Percentiles rank a stretch among this genome's conserved stretches.
These are phyloP conservation scores for Wickerhamiella allomyrinae DNA, from an alignment of 805 yeast species.

Conservation along the genomic window DNA sequence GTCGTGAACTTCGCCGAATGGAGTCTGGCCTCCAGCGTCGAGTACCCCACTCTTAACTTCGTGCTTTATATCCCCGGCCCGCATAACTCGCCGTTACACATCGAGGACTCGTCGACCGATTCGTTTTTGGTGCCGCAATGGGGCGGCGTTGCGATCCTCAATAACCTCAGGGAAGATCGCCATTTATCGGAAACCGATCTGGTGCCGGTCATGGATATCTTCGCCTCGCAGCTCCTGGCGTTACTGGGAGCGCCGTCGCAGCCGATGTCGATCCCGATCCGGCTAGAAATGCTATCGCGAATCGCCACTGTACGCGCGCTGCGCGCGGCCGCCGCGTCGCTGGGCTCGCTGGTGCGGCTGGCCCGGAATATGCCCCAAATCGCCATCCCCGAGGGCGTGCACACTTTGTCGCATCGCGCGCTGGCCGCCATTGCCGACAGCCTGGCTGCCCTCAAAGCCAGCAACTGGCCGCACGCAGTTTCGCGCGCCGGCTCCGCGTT, in stretches of 20 bases:
- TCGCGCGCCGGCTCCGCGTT: conserved; percentile 38
- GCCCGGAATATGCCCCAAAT: conserved; percentile 59
- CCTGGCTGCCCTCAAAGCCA: conserved; percentile 21
- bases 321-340: conserved; percentile 47
- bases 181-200: conserved; percentile 30
- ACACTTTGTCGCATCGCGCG: conserved; percentile 40
- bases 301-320: conserved; percentile 44
- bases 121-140: conserved; percentile 76
- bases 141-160: conserved; percentile 59
- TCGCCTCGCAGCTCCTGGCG: conserved; percentile 60
- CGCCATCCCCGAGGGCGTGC: conserved; percentile 66
- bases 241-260: conserved; percentile 52
- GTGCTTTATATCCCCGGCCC: conserved; percentile 48
- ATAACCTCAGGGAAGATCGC: conserved; percentile 24
- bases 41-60: conserved; percentile 59
- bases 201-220: conserved; percentile 45
- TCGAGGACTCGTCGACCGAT: conserved; percentile 34
- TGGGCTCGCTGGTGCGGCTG: conserved; percentile 57
- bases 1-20: conserved; percentile 76
- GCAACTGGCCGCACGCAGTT: conserved; percentile 30
- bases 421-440: conserved; percentile 31
- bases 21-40: conserved; percentile 45
- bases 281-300: conserved; percentile 50
- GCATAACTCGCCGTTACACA: conserved; percentile 34
- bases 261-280: conserved; percentile 39